Base-by-base conservation (phyloP, 176 grass and related monocot genomes). In the Phoenix dactylifera region DNA sequence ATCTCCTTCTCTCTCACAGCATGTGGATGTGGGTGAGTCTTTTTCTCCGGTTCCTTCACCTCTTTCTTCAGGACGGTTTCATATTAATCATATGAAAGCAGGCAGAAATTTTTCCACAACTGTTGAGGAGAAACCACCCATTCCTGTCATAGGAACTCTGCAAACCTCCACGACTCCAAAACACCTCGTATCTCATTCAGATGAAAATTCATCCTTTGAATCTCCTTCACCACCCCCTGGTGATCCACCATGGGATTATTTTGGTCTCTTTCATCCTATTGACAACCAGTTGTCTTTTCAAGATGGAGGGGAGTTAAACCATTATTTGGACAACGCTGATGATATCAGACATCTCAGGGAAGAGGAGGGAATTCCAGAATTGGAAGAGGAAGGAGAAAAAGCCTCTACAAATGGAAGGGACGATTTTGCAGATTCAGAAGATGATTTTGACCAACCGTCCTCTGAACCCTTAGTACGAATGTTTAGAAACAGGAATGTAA, bases 311-410 rank as follows among this genome's bases (percentile, higher is more conserved):
- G 82, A 75, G 44, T 68, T 62, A 59, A 65, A 29, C 70, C 83
- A 90, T 62, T 72, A 66, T 22, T 80, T 92, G 49, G 87, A 85
- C 48, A 82, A 78, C 72, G 71, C 58, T 80, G 93, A 98, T 68
- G 82, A 98, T 62, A 89, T 98, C 23, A 72, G 63, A 16, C 76
- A 15, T 75, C 75, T 97, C 55, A 71, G 87, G 60, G 87, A 97
- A 81, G 83, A 92, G 63, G 93, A 97, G 66, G 93, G 87, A 49
- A 91, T 92, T 77, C 93, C 87, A 70, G 84, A 97, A 52, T 81
- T 97, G 16, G 93, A 97, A 86, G 69, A 81, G 74, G 87, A 97
- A 65, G 75, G 44, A 73, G 84, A 89, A 20, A 80, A 82, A 56
- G 54, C 75, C 62, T 57, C 76, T 68, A 54, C 49, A 20, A 77